Base-by-base conservation (phyloP, 768 basidiomycete species). In the Megacollybia marginata region DNA sequence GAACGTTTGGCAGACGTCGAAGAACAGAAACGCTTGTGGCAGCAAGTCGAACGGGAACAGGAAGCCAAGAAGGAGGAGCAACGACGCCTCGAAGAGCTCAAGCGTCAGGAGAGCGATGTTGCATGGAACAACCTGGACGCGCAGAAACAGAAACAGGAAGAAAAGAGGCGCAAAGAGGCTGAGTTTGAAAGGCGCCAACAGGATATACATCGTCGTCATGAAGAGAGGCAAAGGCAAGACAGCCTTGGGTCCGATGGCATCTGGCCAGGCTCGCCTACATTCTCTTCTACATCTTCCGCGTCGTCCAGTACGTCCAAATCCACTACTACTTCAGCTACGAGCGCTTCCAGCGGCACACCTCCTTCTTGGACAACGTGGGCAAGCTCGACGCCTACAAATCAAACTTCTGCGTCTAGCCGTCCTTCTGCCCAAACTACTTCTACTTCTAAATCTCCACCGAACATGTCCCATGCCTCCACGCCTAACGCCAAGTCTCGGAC, bases 151-250 rank as follows among this genome's bases (percentile, higher is more conserved):
- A 55, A 64, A 33, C 23, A 28, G 23, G 62, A 65, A 46, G 65
- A 65, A 43, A 65, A 67, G 44, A 52, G 58, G 31, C 38, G 45
- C 23, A 32, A 33, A 32, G 48, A 53, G 16, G 63, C 69, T 50
- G 69, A 75, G 33, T 72, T 65, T 55, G 66, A 65, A 36, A 63
- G 63, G 52, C 66, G 72, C n/a, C 73, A 69, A 42, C 72, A 72
- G 38, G 71, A 73, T 19, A 68, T 72, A 46, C 65, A 57, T 46
- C 67, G 66, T n/a, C 67, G 65, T 11, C 54, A 60, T n/a, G 70
- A 71, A 49, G 73, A 78, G 52, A 44, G 48, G 12, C 47, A 44
- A 6, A 70, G 74, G 31, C 74, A 71, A 56, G 66, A 71, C 9
- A 72, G 75, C 43, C 69, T 70, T 47, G 74, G 68, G 49, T 51